Evolutionary conservation across 768 basidiomycete species (phyloP).

Genomic region (Podaxis sp.): DNA sequence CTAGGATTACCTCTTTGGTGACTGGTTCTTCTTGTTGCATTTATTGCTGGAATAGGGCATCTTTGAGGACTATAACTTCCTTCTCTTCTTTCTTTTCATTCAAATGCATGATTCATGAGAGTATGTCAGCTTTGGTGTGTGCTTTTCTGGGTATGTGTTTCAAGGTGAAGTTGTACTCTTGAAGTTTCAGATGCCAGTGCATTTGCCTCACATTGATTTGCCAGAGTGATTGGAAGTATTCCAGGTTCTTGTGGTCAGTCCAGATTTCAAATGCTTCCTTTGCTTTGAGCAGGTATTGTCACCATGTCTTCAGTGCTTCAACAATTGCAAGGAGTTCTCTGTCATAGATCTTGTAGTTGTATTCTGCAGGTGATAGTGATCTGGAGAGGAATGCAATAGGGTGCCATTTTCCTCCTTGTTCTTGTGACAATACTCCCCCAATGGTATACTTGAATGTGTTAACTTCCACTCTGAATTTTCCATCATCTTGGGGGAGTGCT

Average conservation of each 20-base stretch:
- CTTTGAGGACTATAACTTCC: too few relatives aligned
- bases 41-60: too few relatives aligned
- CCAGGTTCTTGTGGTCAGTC: conserved; percentile 24
- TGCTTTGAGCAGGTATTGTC: conserved; percentile 23
- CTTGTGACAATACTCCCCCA: too few relatives aligned
- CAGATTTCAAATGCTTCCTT: conserved; percentile 7
- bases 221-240: conserved; percentile 12
- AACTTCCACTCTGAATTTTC: conserved; percentile 2
- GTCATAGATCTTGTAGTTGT: too few relatives aligned
- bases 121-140: too few relatives aligned
- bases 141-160: background rate
- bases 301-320: conserved; percentile 26
- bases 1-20: too few relatives aligned
- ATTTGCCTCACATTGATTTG: background rate
- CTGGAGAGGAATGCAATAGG: too few relatives aligned
- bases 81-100: background rate
- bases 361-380: too few relatives aligned
- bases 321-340: too few relatives aligned
- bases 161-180: background rate
- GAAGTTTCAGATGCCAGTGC: background rate
- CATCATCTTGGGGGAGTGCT: background rate
- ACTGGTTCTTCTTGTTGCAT: too few relatives aligned
- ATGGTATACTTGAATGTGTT: conserved; percentile 26
- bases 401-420: too few relatives aligned
- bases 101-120: too few relatives aligned